Percentiles rank a stretch among this genome's conserved stretches.
Conservation (phyloP, 257 asterid genomes). For the Eustoma russellianum region DNA sequence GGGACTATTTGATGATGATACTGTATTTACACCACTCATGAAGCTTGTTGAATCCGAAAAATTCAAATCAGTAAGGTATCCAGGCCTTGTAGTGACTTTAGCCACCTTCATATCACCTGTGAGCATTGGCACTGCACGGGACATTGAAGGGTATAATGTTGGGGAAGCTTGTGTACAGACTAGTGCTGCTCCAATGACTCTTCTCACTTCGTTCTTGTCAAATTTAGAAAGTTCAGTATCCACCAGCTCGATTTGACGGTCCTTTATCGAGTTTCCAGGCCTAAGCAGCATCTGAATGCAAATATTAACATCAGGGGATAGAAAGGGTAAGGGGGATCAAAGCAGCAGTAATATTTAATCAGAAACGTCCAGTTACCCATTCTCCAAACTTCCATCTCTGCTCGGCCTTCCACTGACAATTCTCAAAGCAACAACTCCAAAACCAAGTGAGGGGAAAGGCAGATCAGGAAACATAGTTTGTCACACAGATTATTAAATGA, state of each 20-base stretch:
- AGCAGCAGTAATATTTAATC: constrained; percentile 23
- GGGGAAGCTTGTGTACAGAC: constrained; percentile 20
- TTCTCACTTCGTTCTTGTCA: constrained; percentile 11
- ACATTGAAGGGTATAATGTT: constrained; percentile 17
- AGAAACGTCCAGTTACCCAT: constrained; percentile 13
- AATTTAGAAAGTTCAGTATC: constrained; percentile 4
- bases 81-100: constrained; percentile 10
- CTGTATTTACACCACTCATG: neutral
- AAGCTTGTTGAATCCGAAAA: constrained; percentile 11
- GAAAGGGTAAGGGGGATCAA: too few species aligned
- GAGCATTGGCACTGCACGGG: constrained; percentile 18
- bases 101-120: constrained; percentile 13
- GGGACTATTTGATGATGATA: constrained; percentile 3
- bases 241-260: constrained; percentile 6
- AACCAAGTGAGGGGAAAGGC: constrained; percentile 9
- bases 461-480: neutral
- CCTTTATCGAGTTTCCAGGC: constrained; percentile 18
- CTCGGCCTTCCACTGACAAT: constrained; percentile 18
- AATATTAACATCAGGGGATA: neutral
- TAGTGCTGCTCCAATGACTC: constrained; percentile 12
- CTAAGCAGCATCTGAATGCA: neutral
- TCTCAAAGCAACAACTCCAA: constrained; percentile 17
- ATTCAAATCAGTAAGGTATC: constrained; percentile 15
- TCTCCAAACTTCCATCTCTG: constrained; percentile 11
- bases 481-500: too few species aligned